These are phyloP conservation scores for Phaseolus lunatus DNA, from an alignment of 306 rosid species.

Conservation along the genomic window DNA sequence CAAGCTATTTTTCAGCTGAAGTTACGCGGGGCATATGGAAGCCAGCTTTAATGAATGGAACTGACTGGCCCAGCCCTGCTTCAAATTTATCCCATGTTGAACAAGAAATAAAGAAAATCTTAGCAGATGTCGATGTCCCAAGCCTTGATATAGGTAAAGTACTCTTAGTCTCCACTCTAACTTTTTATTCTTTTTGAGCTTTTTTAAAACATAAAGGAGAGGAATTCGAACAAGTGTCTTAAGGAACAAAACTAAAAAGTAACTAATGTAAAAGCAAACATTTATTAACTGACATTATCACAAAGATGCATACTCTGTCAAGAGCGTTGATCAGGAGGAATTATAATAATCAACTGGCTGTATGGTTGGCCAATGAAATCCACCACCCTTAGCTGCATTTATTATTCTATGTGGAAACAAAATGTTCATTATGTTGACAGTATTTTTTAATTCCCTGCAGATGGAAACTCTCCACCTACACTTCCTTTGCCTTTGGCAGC, in stretches of 20 bases:
- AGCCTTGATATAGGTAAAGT: slow-evolving; percentile 82
- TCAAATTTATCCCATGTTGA: slow-evolving; percentile 80
- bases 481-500: slow-evolving; percentile 99
- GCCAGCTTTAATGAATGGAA: slow-evolving; percentile 95
- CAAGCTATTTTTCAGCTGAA: slow-evolving; percentile 92
- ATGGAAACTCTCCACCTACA: slow-evolving; percentile 72
- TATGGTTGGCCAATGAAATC: slow-evolving; percentile 30
- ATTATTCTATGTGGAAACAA: slow-evolving; percentile 18
- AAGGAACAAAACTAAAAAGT: neutral
- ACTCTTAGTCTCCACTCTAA: slow-evolving; percentile 34
- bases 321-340: slow-evolving; percentile 12
- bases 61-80: slow-evolving; percentile 99
- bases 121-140: slow-evolving; percentile 95
- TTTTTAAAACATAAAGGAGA: neutral
- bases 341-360: slow-evolving; percentile 13
- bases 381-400: neutral
- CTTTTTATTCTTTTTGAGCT: neutral
- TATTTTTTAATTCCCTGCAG: slow-evolving; percentile 51
- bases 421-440: slow-evolving; percentile 43
- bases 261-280: neutral
- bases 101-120: slow-evolving; percentile 81
- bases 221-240: neutral
- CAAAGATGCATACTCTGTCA: slow-evolving; percentile 18
- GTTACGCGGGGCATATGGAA: slow-evolving; percentile 97
- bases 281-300: neutral